Conservation (phyloP, 2,329 filamentous ascomycete species). For the Scortechinia acanthostroma region DNA sequence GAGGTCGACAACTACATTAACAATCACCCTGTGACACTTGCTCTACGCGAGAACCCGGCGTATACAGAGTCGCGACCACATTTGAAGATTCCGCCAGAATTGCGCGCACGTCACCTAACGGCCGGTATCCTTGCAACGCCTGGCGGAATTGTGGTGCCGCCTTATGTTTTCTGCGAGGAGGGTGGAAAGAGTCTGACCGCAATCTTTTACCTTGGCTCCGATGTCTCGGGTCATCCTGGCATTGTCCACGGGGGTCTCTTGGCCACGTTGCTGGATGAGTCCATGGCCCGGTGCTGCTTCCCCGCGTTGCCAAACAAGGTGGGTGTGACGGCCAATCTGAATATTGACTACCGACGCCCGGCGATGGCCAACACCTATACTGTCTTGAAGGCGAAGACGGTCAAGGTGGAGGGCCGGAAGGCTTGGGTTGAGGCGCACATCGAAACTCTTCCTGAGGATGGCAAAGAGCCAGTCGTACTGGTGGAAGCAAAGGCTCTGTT, state of each 20-base stretch:
- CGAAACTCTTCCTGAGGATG: constrained; percentile 65
- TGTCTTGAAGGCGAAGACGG: constrained; percentile 72
- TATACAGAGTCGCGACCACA: constrained; percentile 77
- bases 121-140: constrained; percentile 72
- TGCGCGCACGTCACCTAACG: constrained; percentile 72
- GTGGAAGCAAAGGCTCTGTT: constrained; percentile 83
- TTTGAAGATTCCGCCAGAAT: constrained; percentile 69
- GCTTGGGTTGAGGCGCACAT: constrained; percentile 86
- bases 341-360: constrained; percentile 75
- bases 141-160: constrained; percentile 73
- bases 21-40: constrained; percentile 65
- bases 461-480: constrained; percentile 58
- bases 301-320: constrained; percentile 79
- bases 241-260: constrained; percentile 86
- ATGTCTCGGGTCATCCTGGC: constrained; percentile 81
- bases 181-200: constrained; percentile 64
- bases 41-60: constrained; percentile 58
- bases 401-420: constrained; percentile 83
- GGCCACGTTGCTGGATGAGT: constrained; percentile 89
- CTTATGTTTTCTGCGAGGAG: constrained; percentile 68
- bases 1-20: constrained; percentile 70
- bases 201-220: constrained; percentile 70
- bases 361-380: constrained; percentile 70
- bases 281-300: constrained; percentile 81
- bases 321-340: constrained; percentile 79